Evolutionary conservation across 306 rosid species (phyloP).

Genomic region (Cucumis cinereus): DNA sequence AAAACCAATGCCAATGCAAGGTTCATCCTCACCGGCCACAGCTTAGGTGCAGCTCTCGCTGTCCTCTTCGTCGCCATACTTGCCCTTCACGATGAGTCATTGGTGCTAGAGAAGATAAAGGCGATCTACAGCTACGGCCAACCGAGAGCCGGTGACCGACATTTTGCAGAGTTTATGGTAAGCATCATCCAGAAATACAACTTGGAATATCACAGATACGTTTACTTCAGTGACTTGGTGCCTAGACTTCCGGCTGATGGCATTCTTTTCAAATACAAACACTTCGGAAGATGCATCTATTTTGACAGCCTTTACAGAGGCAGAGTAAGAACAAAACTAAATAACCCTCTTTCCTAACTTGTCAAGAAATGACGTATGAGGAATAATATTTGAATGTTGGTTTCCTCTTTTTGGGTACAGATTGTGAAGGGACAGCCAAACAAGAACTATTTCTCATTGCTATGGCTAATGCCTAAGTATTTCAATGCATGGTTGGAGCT

Average conservation of each 20-base stretch:
- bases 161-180: slow-evolving; percentile 47
- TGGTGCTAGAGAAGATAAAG: slow-evolving; percentile 45
- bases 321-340: slow-evolving; percentile 20
- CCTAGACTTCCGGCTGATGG: slow-evolving; percentile 58
- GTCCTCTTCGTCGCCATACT: slow-evolving; percentile 44
- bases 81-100: slow-evolving; percentile 37
- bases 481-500: slow-evolving; percentile 57
- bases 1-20: slow-evolving; percentile 35
- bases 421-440: slow-evolving; percentile 58
- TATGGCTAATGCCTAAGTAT: slow-evolving; percentile 42
- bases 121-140: slow-evolving; percentile 72
- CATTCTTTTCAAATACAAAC: slow-evolving; percentile 33
- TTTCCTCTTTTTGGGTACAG: slow-evolving; percentile 15
- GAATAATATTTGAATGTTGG: neutral
- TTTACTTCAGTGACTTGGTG: slow-evolving; percentile 49
- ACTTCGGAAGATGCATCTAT: slow-evolving; percentile 42
- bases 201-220: slow-evolving; percentile 40
- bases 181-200: slow-evolving; percentile 25
- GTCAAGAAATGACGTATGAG: neutral
- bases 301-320: slow-evolving; percentile 53
- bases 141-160: slow-evolving; percentile 40
- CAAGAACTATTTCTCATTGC: slow-evolving; percentile 51
- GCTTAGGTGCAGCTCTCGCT: slow-evolving; percentile 74
- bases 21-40: slow-evolving; percentile 63
- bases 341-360: neutral